Evolutionary conservation across 73 alveolate species (phyloP).

Genomic region (Blepharisma stoltei): DNA sequence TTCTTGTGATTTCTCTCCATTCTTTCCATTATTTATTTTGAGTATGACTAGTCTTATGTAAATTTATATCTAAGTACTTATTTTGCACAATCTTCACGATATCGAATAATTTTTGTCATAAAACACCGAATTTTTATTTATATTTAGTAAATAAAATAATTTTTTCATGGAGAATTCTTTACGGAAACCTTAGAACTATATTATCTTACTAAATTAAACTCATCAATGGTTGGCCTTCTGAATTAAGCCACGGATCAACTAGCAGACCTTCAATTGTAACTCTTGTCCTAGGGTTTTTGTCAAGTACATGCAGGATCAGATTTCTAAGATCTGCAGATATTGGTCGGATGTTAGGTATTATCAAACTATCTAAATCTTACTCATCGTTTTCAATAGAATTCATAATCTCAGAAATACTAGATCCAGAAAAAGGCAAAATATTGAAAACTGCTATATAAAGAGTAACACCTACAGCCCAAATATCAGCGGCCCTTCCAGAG

Average conservation of each 20-base stretch:
- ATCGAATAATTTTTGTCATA: no score
- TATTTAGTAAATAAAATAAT: no score
- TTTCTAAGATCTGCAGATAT: neutral
- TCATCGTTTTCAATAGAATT: neutral
- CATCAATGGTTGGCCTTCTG: neutral
- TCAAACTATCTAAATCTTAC: slow-evolving; percentile 10
- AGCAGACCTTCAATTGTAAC: slow-evolving; percentile 19
- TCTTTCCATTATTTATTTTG: no score
- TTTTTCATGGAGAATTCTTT: no score
- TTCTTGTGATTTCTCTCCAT: no score
- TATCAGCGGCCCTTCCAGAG: slow-evolving; percentile 37
- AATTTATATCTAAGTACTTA: no score
- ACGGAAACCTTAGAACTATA: no score
- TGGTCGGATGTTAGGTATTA: neutral
- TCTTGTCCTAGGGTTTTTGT: slow-evolving; percentile 20
- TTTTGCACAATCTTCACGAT: no score
- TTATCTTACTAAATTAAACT: no score
- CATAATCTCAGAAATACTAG: neutral
- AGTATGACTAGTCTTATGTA: no score
- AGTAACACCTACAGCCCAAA: slow-evolving; percentile 61
- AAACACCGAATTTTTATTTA: no score
- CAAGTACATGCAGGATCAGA: neutral
- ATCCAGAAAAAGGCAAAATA: slow-evolving; percentile 33
- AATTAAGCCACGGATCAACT: slow-evolving; percentile 39
- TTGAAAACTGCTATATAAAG: slow-evolving; percentile 36